Evolutionary conservation across 495 filamentous ascomycete genomes (phyloP), one percentile per base, ranked within the genome.

Genomic region (Cercophora sp.): DNA sequence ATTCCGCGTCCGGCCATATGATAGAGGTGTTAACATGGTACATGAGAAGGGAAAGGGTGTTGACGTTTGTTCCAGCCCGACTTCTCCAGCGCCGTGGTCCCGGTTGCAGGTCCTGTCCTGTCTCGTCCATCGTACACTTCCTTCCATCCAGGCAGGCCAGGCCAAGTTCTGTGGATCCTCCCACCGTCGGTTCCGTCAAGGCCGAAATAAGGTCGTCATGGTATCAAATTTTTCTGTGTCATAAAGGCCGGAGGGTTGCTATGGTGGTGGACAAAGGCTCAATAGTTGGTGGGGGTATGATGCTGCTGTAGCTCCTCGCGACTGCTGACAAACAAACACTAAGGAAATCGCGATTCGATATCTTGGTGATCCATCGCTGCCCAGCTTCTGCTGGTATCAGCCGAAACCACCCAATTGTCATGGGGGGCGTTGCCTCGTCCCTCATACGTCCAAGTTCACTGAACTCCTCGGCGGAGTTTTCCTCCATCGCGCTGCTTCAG

Each of bases 401-500:
- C n/a, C n/a, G n/a, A n/a, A n/a, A n/a, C n/a, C n/a, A n/a, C n/a
- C n/a, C n/a, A n/a, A n/a, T n/a, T n/a, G n/a, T n/a, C n/a, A n/a
- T n/a, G n/a, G n/a, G n/a, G n/a, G n/a, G n/a, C n/a, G n/a, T n/a
- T n/a, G n/a, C n/a, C n/a, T n/a, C n/a, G n/a, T n/a, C n/a, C n/a
- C n/a, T n/a, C n/a, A n/a, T n/a, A n/a, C n/a, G n/a, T n/a, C n/a
- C n/a, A n/a, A n/a, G n/a, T n/a, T n/a, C n/a, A n/a, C n/a, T 41
- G 5, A 31, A 4, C 34, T 63, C 48, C 66, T 50, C 60, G 57
- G 35, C 52, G 57, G 29, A 58, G 31, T 48, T 65, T 68, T n/a
- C 36, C 44, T 6, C 57, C 63, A 5, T 64, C 63, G 24, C 64
- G 67, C 20, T 74, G 71, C 66, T 79, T 80, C 51, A 82, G 75